Percentiles rank a stretch among this genome's conserved stretches.
Conservation (phyloP, 192 early-diverging fungal genomes). For the Chytriomyces sp. region DNA sequence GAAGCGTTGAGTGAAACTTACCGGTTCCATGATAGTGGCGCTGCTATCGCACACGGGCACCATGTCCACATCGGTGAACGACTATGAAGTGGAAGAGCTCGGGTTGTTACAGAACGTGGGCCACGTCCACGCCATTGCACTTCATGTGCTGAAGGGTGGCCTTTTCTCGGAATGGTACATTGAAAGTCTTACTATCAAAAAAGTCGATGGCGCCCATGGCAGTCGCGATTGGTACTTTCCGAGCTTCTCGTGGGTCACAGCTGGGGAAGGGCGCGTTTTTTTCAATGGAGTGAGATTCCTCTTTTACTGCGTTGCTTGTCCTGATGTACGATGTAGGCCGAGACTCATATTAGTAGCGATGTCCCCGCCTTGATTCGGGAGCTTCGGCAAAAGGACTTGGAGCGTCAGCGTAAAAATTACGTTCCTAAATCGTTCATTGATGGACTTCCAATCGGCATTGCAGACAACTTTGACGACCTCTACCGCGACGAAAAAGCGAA, state of each 20-base stretch:
- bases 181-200: slow-evolving; percentile 7
- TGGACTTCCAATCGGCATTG: neutral
- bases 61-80: neutral
- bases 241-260: slow-evolving; percentile 4
- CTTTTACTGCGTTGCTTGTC: no score
- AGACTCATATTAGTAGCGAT: no score
- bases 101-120: neutral
- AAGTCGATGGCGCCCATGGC: neutral
- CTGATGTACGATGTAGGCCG: no score
- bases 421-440: neutral
- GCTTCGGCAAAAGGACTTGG: neutral
- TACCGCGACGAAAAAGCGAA: neutral
- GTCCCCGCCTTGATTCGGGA: neutral
- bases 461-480: neutral
- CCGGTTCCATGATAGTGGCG: no score
- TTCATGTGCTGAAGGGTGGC: neutral
- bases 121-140: neutral
- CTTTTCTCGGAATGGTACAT: neutral
- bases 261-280: slow-evolving; percentile 3
- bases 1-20: no score
- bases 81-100: neutral
- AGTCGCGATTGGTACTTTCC: slow-evolving; percentile 8
- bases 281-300: slow-evolving; percentile 16
- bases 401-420: neutral
- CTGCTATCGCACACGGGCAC: neutral